phyloP scores from a whole-genome alignment of 805 yeast species.

The Hanseniaspora hatyaiensis region DNA sequence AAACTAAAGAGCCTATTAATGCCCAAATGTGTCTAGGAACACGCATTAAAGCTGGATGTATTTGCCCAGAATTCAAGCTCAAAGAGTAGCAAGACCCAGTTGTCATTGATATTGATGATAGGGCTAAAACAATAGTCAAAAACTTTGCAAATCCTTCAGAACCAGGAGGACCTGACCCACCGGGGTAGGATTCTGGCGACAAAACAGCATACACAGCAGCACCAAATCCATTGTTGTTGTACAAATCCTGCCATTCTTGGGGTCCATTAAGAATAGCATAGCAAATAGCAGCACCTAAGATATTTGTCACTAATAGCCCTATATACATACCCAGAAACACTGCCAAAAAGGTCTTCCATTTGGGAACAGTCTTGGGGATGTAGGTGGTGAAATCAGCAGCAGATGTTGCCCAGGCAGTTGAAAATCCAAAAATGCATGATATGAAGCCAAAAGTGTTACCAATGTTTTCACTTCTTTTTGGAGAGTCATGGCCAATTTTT shows the following conservation, averaged over 20 bases:
- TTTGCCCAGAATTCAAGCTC: conserved; percentile 71
- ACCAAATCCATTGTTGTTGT: conserved; percentile 52
- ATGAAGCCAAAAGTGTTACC: conserved; percentile 76
- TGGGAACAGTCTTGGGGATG: conserved; percentile 56
- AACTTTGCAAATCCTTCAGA: conserved; percentile 83
- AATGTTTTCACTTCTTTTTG: conserved; percentile 54
- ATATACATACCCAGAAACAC: conserved; percentile 50
- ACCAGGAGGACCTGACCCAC: conserved; percentile 38
- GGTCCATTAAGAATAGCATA: conserved; percentile 47
- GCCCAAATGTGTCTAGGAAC: conserved; percentile 82
- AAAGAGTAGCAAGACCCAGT: conserved; percentile 87
- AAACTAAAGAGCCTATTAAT: conserved; percentile 54
- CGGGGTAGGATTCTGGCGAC: conserved; percentile 48
- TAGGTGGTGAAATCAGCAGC: conserved; percentile 88
- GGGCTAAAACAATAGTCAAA: conserved; percentile 68
- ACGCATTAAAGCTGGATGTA: conserved; percentile 57
- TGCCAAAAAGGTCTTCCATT: conserved; percentile 48
- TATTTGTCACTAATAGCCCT: conserved; percentile 62
- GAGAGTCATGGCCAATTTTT: conserved; percentile 37
- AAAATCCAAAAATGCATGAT: conserved; percentile 73
- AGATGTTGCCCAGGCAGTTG: conserved; percentile 89
- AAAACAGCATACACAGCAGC: conserved; percentile 71
- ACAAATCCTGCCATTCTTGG: conserved; percentile 37
- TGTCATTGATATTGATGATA: conserved; percentile 80
- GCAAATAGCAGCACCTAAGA: conserved; percentile 77